Base-by-base conservation (phyloP, 2,329 filamentous ascomycete genomes). In the Kalmusia sp. region DNA sequence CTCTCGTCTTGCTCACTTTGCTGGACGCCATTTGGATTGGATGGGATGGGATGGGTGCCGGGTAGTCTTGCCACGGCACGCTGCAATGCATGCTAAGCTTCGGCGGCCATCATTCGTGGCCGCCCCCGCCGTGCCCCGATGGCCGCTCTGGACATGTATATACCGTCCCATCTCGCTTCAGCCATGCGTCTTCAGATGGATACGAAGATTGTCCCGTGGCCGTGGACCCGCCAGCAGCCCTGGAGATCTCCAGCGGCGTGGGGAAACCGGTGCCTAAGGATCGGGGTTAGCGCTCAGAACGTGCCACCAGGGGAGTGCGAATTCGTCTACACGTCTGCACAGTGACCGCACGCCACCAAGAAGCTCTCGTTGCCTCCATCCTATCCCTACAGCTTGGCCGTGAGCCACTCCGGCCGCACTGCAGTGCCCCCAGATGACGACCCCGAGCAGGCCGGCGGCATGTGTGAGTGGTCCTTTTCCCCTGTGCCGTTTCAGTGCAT, bases 381-480 rank as follows among this genome's bases (percentile, higher is more conserved):
- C 49, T 31, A 43, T 21, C 25, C 52, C 46, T 51, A 34, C 28
- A 25, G 54, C 53, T 39, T 44, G 51, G 52, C 46, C 50, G 43
- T 51, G 58, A 63, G 55, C 59, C 57, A 52, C 54, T 51, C 34
- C 38, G 54, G 45, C 63, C 55, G 56, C 59, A 58, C 55, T 52
- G 58, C 57, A 46, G 57, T 53, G 54, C 47, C 47, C 56, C 46
- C 68, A 61, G 62, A 74, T 73, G 69, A 73, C 68, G 65, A 67
- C 62, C 63, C 56, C 54, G 56, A 59, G 54, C 61, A 67, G 58
- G 52, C 51, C 62, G 63, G 67, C 69, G 70, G 68, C 64, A 74
- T 75, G 72, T 73, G 73, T 75, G 61, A 72, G 71, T 69, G 25
- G 33, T 51, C 34, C 52, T 49, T n/a, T n/a, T 49, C 47, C 41